phyloP scores from a whole-genome alignment of 192 early-diverging fungal genomes.

The Pecoramyces ruminantium region DNA sequence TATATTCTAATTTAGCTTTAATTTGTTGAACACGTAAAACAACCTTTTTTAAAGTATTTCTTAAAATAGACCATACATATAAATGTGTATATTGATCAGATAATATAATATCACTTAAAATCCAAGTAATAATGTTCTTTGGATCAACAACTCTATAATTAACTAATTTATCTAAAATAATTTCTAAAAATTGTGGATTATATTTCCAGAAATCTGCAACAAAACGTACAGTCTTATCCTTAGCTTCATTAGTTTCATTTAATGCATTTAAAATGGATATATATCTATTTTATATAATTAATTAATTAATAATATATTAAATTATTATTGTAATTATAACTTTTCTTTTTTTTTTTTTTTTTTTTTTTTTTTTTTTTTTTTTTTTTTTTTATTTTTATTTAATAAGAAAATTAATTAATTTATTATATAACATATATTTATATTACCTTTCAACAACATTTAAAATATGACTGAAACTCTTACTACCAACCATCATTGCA shows the following conservation, averaged over 20 bases:
- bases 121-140: conserved; percentile 57
- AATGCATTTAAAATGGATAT: conserved; percentile 36
- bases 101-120: conserved; percentile 27
- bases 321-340: no score
- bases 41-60: conserved; percentile 71
- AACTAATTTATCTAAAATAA: conserved; percentile 82
- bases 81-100: conserved; percentile 15
- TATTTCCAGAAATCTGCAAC: conserved; percentile 72
- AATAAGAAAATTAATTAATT: no score
- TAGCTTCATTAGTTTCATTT: conserved; percentile 43
- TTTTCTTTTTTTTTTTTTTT: no score
- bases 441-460: conserved; percentile 75
- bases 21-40: conserved; percentile 62
- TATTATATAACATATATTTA: not conserved
- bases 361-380: no score
- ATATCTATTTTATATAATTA: conserved; percentile 21
- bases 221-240: conserved; percentile 55
- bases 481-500: conserved; percentile 72
- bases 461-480: conserved; percentile 84
- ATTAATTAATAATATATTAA: no score
- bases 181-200: conserved; percentile 80
- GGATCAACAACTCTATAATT: conserved; percentile 90
- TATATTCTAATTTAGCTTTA: conserved; percentile 22
- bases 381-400: no score
- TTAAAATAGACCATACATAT: conserved; percentile 72